These are phyloP conservation scores for Pharus latifolius DNA, from an alignment of 176 grass and related monocot species.

Conservation along the genomic window DNA sequence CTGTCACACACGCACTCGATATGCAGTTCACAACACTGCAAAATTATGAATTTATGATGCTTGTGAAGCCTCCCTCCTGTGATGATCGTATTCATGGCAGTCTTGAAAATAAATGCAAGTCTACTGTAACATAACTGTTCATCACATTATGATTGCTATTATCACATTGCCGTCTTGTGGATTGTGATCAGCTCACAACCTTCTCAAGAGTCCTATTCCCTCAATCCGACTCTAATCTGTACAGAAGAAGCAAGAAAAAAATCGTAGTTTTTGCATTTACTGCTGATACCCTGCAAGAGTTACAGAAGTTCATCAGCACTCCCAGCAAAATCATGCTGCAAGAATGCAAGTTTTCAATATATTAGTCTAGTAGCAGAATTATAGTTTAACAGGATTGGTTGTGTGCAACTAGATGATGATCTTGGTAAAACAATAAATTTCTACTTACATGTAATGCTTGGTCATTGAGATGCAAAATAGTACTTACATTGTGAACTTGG, in stretches of 20 bases:
- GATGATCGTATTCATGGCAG: neutral
- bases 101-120: slow-evolving; percentile 4
- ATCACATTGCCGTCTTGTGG: slow-evolving; percentile 9
- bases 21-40: slow-evolving; percentile 8
- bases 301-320: slow-evolving; percentile 2
- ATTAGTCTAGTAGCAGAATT: no score
- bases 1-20: slow-evolving; percentile 22
- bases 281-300: slow-evolving; percentile 11
- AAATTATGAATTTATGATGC: neutral
- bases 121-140: neutral
- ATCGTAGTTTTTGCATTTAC: slow-evolving; percentile 13
- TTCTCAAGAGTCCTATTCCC: slow-evolving; percentile 11
- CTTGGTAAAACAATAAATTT: no score
- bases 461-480: no score
- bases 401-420: no score
- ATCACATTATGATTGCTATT: neutral
- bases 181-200: neutral
- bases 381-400: neutral
- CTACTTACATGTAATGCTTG: no score
- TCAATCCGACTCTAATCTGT: slow-evolving; percentile 13
- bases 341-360: no score
- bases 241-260: slow-evolving; percentile 6
- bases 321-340: neutral
- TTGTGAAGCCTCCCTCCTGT: neutral
- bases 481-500: neutral